Evolutionary conservation across 176 grass and related monocot species (phyloP).

Genomic region (Musa troglodytarum): DNA sequence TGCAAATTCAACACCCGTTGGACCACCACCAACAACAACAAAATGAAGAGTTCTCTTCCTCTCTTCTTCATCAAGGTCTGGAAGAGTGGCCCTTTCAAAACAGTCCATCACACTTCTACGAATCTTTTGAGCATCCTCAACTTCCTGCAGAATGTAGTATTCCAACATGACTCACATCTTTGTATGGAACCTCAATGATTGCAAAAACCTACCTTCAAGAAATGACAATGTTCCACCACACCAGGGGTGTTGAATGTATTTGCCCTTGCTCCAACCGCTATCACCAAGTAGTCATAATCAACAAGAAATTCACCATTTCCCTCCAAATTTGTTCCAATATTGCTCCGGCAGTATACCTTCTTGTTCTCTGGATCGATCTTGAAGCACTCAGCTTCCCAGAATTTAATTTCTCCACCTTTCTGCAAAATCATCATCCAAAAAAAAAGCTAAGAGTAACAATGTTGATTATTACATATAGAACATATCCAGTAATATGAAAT

Average conservation of each 20-base stretch:
- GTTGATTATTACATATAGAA: background rate
- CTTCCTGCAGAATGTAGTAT: conserved; percentile 42
- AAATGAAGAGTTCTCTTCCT: conserved; percentile 76
- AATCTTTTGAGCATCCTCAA: conserved; percentile 90
- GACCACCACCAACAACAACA: conserved; percentile 88
- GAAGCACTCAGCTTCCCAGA: conserved; percentile 86
- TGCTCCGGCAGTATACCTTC: conserved; percentile 49
- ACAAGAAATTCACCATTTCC: conserved; percentile 83
- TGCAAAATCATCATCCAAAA: conserved; percentile 12
- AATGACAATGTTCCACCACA: conserved; percentile 70
- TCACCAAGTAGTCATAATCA: conserved; percentile 77
- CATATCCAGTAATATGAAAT: background rate
- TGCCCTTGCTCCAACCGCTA: conserved; percentile 67
- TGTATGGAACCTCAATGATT: background rate
- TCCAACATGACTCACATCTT: conserved; percentile 3
- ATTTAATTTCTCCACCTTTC: conserved; percentile 62
- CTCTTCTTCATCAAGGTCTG: conserved; percentile 58
- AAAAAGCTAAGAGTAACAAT: background rate
- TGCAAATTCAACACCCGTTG: conserved; percentile 95
- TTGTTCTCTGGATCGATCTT: conserved; percentile 70
- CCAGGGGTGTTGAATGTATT: conserved; percentile 94
- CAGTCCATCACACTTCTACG: conserved; percentile 65
- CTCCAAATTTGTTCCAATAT: conserved; percentile 64
- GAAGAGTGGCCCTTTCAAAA: conserved; percentile 79
- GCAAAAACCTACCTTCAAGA: conserved; percentile 64